Evolutionary conservation across 2,329 filamentous ascomycete genomes (phyloP).

Genomic region (Diaporthe vexans): DNA sequence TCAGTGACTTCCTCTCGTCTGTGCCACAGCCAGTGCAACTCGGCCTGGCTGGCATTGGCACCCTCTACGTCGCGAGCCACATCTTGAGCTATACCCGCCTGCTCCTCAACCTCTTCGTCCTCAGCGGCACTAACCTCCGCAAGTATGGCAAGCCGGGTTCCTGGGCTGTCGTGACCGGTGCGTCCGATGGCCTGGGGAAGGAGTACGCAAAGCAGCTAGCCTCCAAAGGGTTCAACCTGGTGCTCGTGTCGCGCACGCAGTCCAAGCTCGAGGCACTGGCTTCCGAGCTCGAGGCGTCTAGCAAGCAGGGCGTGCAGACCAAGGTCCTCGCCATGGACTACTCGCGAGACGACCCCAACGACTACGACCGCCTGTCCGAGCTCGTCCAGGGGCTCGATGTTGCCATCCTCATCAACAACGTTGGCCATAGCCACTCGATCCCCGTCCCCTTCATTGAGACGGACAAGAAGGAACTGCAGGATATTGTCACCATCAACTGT

Average conservation of each 20-base stretch:
- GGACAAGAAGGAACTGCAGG: conserved; percentile 81
- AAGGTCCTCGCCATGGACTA: conserved; percentile 95
- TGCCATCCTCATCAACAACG: conserved; percentile 94
- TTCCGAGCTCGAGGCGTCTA: conserved; percentile 72
- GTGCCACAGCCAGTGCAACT: conserved; percentile 62
- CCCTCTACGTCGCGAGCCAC: conserved; percentile 69
- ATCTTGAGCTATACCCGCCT: conserved; percentile 72
- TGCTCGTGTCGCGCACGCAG: conserved; percentile 95
- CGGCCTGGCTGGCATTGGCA: conserved; percentile 68
- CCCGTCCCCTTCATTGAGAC: conserved; percentile 91
- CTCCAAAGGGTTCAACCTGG: conserved; percentile 90
- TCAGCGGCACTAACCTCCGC: conserved; percentile 79
- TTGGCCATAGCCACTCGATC: conserved; percentile 93
- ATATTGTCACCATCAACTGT: conserved; percentile 97
- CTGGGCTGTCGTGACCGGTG: conserved; percentile 95
- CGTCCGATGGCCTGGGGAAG: conserved; percentile 96
- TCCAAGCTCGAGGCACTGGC: conserved; percentile 88
- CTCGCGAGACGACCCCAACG: conserved; percentile 79
- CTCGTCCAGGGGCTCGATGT: conserved; percentile 82
- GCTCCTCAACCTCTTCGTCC: conserved; percentile 76
- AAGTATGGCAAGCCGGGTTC: conserved; percentile 92
- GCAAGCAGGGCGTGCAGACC: conserved; percentile 69
- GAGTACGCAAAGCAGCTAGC: conserved; percentile 95
- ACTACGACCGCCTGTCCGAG: conserved; percentile 81
- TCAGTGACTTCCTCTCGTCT: conserved; percentile 52